Conservation (phyloP, 495 filamentous ascomycete genomes). For the Aspergillus cavernicola region DNA sequence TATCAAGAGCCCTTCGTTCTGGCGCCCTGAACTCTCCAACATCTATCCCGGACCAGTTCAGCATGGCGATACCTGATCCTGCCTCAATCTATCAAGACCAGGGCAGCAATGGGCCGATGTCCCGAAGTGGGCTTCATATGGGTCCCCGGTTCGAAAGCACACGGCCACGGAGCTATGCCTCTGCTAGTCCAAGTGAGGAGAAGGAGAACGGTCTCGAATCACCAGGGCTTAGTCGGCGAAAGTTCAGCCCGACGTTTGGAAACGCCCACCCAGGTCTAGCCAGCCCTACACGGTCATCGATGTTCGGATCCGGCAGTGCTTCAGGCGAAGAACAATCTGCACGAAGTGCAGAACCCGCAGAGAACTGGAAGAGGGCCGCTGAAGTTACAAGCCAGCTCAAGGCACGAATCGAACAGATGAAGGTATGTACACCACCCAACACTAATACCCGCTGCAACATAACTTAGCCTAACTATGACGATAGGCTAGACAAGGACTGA, state of each 20-base stretch:
- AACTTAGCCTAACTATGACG: constrained; percentile 1
- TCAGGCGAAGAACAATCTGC: constrained; percentile 35
- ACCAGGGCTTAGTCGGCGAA: constrained; percentile 40
- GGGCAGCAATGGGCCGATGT: constrained; percentile 24
- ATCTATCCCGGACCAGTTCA: constrained; percentile 28
- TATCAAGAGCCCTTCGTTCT: constrained; percentile 43
- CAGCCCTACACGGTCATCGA: constrained; percentile 51
- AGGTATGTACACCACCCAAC: constrained; percentile 44
- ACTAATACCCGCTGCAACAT: neutral
- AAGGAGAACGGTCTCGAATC: constrained; percentile 64
- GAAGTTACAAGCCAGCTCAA: constrained; percentile 98
- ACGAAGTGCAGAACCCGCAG: constrained; percentile 56
- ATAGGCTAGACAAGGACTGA: constrained; percentile 44
- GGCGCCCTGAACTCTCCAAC: constrained; percentile 40
- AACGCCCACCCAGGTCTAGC: constrained; percentile 52
- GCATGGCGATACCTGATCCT: constrained; percentile 33
- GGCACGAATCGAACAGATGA: constrained; percentile 89
- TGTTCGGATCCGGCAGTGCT: constrained; percentile 31
- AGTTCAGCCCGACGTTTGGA: constrained; percentile 44
- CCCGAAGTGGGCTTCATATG: constrained; percentile 36
- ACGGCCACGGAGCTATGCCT: constrained; percentile 62
- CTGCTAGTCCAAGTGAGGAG: constrained; percentile 70
- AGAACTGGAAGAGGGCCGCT: constrained; percentile 97
- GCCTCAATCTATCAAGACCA: constrained; percentile 36
- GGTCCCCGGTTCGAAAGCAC: constrained; percentile 37